Conservation (phyloP, 2,329 filamentous ascomycete species). For the Neobulgaria alba region DNA sequence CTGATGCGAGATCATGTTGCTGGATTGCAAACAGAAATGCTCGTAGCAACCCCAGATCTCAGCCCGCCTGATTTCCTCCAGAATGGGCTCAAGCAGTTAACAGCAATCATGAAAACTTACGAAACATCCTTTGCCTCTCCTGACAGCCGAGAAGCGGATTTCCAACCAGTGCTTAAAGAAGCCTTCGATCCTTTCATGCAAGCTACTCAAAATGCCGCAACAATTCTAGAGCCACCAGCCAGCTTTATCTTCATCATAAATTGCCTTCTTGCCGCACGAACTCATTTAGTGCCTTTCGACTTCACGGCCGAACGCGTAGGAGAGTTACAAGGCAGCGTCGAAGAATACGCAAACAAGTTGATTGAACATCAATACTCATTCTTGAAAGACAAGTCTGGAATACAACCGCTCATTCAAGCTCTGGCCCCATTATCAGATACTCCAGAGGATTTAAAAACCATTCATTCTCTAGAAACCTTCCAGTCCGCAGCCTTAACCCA, state of each 20-base stretch:
- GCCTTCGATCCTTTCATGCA: constrained; percentile 80
- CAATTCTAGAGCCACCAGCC: constrained; percentile 48
- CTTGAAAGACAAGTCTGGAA: constrained; percentile 66
- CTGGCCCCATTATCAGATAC: constrained; percentile 32
- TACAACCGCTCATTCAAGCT: constrained; percentile 54
- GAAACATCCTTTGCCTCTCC: constrained; percentile 66
- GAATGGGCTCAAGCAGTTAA: constrained; percentile 71
- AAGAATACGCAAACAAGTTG: constrained; percentile 47
- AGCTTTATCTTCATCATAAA: constrained; percentile 66
- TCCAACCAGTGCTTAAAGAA: constrained; percentile 66
- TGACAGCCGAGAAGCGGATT: constrained; percentile 54
- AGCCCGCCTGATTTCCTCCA: constrained; percentile 71
- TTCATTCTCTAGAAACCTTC: constrained; percentile 52
- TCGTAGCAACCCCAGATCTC: constrained; percentile 62
- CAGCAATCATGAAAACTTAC: constrained; percentile 74
- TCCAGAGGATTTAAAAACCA: constrained; percentile 46
- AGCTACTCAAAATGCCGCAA: constrained; percentile 62
- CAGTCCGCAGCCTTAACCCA: constrained; percentile 51
- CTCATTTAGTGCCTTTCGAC: constrained; percentile 47
- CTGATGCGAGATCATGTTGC: constrained; percentile 75
- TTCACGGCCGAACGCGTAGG: constrained; percentile 52
- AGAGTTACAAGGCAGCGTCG: constrained; percentile 48
- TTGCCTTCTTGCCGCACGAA: constrained; percentile 52
- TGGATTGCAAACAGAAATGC: constrained; percentile 62
- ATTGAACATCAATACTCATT: constrained; percentile 62